Conservation (phyloP, 2,329 filamentous ascomycete species). For the Grosmannia serpens region DNA sequence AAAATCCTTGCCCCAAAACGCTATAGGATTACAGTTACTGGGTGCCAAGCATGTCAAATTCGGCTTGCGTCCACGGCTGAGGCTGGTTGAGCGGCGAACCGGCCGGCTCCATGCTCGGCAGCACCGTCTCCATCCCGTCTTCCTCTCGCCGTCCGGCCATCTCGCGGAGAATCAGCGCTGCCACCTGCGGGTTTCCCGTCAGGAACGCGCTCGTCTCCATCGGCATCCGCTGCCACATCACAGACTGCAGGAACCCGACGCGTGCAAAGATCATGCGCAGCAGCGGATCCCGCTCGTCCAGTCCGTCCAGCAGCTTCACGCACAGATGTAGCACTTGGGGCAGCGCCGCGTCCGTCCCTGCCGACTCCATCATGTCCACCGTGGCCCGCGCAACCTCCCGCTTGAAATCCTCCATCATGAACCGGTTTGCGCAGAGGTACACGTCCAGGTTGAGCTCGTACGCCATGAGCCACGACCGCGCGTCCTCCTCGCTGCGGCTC, state of each 20-base stretch:
- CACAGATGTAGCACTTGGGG: slow-evolving; percentile 32
- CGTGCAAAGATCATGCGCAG: slow-evolving; percentile 37
- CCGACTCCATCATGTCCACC: slow-evolving; percentile 34
- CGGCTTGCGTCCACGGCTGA: no score
- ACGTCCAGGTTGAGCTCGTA: slow-evolving; percentile 36
- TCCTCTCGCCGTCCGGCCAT: slow-evolving; percentile 31
- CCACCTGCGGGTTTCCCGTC: slow-evolving; percentile 31
- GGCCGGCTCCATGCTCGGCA: slow-evolving; percentile 30
- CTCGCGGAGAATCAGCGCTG: slow-evolving; percentile 34
- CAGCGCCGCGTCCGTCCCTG: slow-evolving; percentile 29
- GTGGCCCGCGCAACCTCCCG: slow-evolving; percentile 26
- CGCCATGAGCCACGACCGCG: slow-evolving; percentile 33
- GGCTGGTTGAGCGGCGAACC: no score
- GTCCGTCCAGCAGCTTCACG: slow-evolving; percentile 28
- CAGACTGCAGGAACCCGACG: slow-evolving; percentile 34
- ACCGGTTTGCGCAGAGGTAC: slow-evolving; percentile 37
- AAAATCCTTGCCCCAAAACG: no score
- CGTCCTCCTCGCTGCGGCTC: slow-evolving; percentile 29
- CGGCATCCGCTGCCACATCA: slow-evolving; percentile 29
- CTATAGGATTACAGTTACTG: no score
- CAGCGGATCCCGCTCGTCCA: slow-evolving; percentile 30
- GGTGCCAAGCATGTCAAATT: no score
- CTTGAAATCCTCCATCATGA: slow-evolving; percentile 34
- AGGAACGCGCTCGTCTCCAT: slow-evolving; percentile 31
- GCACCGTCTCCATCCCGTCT: slow-evolving; percentile 19